phyloP scores from a whole-genome alignment of 768 basidiomycete species.

The Kwoniella dendrophila region DNA sequence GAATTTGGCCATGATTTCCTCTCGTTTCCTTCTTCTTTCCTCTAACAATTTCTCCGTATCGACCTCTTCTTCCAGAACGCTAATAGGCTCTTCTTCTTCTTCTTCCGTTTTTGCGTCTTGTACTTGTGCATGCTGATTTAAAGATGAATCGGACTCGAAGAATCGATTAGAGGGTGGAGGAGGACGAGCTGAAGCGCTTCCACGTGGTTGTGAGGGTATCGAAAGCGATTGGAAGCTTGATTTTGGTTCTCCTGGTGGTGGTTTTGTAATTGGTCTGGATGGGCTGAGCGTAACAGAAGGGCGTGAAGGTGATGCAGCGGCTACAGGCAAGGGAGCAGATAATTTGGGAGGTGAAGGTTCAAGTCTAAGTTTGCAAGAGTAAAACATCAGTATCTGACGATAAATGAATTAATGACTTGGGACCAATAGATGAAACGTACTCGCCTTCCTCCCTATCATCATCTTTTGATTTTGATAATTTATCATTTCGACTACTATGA shows the following conservation, averaged over 20 bases:
- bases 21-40: constrained; percentile 48
- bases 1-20: constrained; percentile 55
- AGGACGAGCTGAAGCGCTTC: neutral
- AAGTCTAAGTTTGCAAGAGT: constrained; percentile 18
- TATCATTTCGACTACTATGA: constrained; percentile 33
- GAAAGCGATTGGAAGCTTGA: constrained; percentile 59
- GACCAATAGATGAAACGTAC: constrained; percentile 24
- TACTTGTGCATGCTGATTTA: constrained; percentile 11
- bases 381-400: constrained; percentile 55
- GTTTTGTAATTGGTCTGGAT: constrained; percentile 52
- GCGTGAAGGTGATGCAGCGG: constrained; percentile 1
- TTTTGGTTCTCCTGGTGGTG: constrained; percentile 41
- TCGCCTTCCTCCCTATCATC: constrained; percentile 89
- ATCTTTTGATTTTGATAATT: constrained; percentile 60
- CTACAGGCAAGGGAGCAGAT: constrained; percentile 25
- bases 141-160: constrained; percentile 22
- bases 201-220: constrained; percentile 22
- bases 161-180: constrained; percentile 23
- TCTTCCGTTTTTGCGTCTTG: constrained; percentile 18
- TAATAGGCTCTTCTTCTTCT: constrained; percentile 32
- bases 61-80: constrained; percentile 38
- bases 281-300: neutral
- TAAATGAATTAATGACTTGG: constrained; percentile 55
- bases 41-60: constrained; percentile 48
- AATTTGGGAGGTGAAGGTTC: constrained; percentile 35